Base-by-base conservation (phyloP, 192 early-diverging fungal species). In the Backusella psychrophila region DNA sequence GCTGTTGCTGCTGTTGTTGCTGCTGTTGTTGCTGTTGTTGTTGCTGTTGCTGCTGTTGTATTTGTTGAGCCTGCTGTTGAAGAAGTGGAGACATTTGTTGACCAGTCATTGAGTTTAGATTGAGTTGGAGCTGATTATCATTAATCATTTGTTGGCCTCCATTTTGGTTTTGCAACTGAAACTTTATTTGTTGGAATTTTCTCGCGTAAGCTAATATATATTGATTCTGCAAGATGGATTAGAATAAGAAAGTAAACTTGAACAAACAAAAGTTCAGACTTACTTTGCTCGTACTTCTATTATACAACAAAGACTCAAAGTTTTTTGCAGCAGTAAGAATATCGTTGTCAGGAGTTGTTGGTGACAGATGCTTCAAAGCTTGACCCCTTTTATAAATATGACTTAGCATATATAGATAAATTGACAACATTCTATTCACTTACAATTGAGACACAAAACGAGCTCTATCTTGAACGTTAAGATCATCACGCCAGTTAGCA, bases 161-260 rank as follows among this genome's bases (percentile, higher is more conserved):
- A 49, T 38, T 75, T 59, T 79, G 78, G 66, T 23, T 65, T 66
- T 66, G 52, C 5, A 79, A 34, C 46, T 79, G 72, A 5, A 67
- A 75, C 42, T 82, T 82, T 39, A 82, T 78, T 66, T 82, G 81
- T 6, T 78, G 33, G 38, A 78, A 75, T 49, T 82, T 82, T 34
- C 74, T 65, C 7, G 74, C 75, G 56, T 76, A 82, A 23, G 77
- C 69, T 26, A 78, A 65, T 15, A 82, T 73, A 38, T 82, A 82
- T 53, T 82, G 76, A 63, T 82, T 82, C 81, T 82, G 39, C 12
- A 38, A 21, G 36, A 31, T 34, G n/a, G n/a, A 35, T 38, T 56
- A 39, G 17, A 38, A 59, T 31, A 41, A n/a, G 34, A 73, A 36
- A 41, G 0, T 19, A 59, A 53, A 72, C 38, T 1, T 39, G 38